Base-by-base conservation (phyloP, 2,329 filamentous ascomycete genomes). In the Fusarium fujikuroi region DNA sequence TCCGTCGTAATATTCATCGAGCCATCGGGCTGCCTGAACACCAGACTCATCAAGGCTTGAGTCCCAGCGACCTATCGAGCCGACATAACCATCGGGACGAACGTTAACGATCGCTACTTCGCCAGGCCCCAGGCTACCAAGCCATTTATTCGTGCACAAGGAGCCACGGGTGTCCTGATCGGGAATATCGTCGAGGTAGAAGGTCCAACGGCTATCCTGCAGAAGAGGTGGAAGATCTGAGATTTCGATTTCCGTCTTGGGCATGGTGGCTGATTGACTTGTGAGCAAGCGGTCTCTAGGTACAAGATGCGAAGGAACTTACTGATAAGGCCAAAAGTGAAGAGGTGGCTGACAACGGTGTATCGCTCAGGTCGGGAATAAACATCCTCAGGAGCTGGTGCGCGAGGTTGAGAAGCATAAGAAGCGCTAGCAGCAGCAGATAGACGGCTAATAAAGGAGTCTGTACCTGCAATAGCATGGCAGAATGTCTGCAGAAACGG, bases 41-140 rank as follows among this genome's bases (percentile, higher is more conserved):
- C 87, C 88, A 10, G 86, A 81, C 46, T 86, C 85, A 61, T 87
- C 86, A 34, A 86, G 77, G 72, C 83, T 84, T 39, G 85, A 84
- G 77, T 88, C 86, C 86, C 86, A 88, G 44, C 86, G 81, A 49
- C 86, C 83, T 30, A 93, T 81, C n/a, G 87, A 89, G 3, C 92
- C 92, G 9, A 94, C 89, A 79, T 94, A 94, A 16, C 92, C 92
- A 80, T 94, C 92, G 0, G 92, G 92, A 9, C 92, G 86, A 4
- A 94, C 90, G 75, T 92, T 91, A 44, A 92, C 84, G 44, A 94
- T 87, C 9, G 88, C 90, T 10, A 92, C 87, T 72, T 92, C 87
- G 15, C 86, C 84, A 2, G 85, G 83, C 1, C 82, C 83, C 7
- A 93, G 82, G 50, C 84, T 86, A 44, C 90, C 91, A 11, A 93